These are phyloP conservation scores for Tricholoma flavovirens DNA, from an alignment of 768 basidiomycete species.

Conservation along the genomic window DNA sequence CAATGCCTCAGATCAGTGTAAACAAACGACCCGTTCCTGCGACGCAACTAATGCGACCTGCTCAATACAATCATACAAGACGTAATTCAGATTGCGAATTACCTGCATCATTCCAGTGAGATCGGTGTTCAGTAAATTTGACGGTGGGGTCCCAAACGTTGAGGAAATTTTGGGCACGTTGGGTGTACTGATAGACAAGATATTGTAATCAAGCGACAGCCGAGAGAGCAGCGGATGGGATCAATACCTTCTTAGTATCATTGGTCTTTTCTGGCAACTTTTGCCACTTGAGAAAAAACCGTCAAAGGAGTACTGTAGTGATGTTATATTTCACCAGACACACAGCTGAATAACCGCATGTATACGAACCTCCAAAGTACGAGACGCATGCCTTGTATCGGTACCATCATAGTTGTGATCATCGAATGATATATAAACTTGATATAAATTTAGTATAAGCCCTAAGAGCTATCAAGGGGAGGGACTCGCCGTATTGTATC, in stretches of 20 bases:
- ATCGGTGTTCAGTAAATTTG: constrained; percentile 39
- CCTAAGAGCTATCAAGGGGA: background rate
- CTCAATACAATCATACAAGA: background rate
- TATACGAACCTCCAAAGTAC: constrained; percentile 46
- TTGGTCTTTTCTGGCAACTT: constrained; percentile 40
- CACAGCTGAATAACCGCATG: background rate
- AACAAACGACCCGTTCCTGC: constrained; percentile 52
- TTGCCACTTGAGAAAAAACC: constrained; percentile 67
- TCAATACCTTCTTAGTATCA: constrained; percentile 45
- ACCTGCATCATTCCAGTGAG: constrained; percentile 55
- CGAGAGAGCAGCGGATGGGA: background rate
- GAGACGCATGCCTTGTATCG: constrained; percentile 56
- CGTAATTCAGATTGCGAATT: background rate
- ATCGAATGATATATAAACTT: constrained; percentile 37
- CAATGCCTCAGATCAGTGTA: constrained; percentile 65
- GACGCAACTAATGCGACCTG: constrained; percentile 32
- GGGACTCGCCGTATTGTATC: constrained; percentile 32
- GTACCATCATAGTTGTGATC: constrained; percentile 37
- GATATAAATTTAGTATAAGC: background rate
- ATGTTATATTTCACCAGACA: background rate
- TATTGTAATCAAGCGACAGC: background rate
- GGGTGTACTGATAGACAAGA: constrained; percentile 35
- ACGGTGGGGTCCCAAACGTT: constrained; percentile 58
- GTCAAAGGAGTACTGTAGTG: constrained; percentile 45
- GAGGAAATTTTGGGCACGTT: constrained; percentile 50